phyloP scores from a whole-genome alignment of 1,284 basidiomycete genomes.

The Pisolithus thermaeus region DNA sequence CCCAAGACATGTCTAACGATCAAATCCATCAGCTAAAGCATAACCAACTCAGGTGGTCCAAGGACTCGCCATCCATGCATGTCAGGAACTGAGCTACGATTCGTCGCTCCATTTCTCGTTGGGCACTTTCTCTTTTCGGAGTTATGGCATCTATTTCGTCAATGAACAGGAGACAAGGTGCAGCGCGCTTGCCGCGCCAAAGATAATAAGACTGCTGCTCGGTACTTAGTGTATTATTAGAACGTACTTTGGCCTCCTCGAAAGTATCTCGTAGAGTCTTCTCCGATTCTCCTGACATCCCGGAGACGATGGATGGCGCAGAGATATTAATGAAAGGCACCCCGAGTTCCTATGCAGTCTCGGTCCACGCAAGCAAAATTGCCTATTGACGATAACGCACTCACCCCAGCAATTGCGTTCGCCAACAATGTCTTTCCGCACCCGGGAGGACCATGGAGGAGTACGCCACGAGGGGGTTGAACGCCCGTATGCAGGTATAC shows the following conservation, averaged over 20 bases:
- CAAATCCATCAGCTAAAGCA: not conserved
- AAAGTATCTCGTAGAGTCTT: constrained; percentile 95
- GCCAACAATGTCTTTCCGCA: constrained; percentile 94
- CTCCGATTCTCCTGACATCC: constrained; percentile 97
- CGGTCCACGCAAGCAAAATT: constrained; percentile 1
- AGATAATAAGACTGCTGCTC: constrained; percentile 4
- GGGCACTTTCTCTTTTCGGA: constrained; percentile 94
- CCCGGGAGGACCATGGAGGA: constrained; percentile 93
- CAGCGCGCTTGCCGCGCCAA: constrained; percentile 53
- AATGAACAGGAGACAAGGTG: constrained; percentile 89
- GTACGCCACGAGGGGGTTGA: constrained; percentile 88
- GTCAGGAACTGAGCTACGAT: constrained; percentile 97
- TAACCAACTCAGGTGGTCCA: not conserved
- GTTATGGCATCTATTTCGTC: constrained; percentile 99
- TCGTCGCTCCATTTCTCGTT: constrained; percentile 95
- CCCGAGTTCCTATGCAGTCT: constrained; percentile 64
- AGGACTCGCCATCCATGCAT: constrained; percentile 87
- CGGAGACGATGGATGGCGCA: constrained; percentile 92
- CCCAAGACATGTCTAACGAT: constrained; percentile 79
- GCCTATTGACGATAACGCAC: constrained; percentile 23
- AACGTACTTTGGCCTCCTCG: constrained; percentile 78
- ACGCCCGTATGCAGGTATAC: constrained; percentile 93
- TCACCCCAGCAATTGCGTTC: constrained; percentile 88
- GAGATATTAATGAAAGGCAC: constrained; percentile 93
- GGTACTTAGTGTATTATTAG: not conserved